Base-by-base conservation (phyloP, 805 yeast genomes). In the Candida vaughaniae region DNA sequence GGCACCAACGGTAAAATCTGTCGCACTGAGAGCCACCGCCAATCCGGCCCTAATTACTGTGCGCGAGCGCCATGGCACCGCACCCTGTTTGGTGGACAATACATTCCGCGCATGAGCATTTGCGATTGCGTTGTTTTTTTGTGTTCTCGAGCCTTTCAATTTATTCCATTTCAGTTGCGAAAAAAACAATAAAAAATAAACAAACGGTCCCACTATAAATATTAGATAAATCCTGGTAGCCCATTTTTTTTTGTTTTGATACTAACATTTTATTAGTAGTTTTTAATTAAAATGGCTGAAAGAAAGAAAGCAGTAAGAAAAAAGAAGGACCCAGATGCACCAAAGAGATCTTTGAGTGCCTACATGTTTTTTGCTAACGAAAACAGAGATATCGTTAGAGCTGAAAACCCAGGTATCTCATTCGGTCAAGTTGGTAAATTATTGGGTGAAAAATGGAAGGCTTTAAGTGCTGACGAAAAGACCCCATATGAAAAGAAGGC, bases 281-380 rank as follows among this genome's bases (percentile, higher is more conserved):
- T 33, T 15, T 47, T 26, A 34, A n/a, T n/a, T n/a, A n/a, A n/a
- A n/a, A 48, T 48, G 55, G 48, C 69, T 43, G 74, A 69, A 53
- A 69, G 60, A 52, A 68, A 64, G 59, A 69, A 62, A 49, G 41
- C 69, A 37, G 53, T 67, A 39, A 68, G 74, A 66, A 68, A 68
- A 57, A 69, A 68, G 71, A 69, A 69, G 73, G 95, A 87, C 67
- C 96, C 99, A 73, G 90, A 91, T 68, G 99, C 99, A 49, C 99
- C 99, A 66, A 93, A 93, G 87, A 87, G 98, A 71, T 88, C 97
- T 17, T 73, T 93, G 63, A 88, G 97, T 43, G 96, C 98, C 33
- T 93, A 91, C 82, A 90, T 93, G 98, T 91, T 87, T 80, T 93
- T 90, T 61, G 98, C 99, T 55, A 89, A 88, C 64, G 97, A 89